Percentiles rank a stretch among this genome's conserved stretches.
These are phyloP conservation scores for Suillus ampliporus DNA, from an alignment of 768 basidiomycete species.

Conservation along the genomic window DNA sequence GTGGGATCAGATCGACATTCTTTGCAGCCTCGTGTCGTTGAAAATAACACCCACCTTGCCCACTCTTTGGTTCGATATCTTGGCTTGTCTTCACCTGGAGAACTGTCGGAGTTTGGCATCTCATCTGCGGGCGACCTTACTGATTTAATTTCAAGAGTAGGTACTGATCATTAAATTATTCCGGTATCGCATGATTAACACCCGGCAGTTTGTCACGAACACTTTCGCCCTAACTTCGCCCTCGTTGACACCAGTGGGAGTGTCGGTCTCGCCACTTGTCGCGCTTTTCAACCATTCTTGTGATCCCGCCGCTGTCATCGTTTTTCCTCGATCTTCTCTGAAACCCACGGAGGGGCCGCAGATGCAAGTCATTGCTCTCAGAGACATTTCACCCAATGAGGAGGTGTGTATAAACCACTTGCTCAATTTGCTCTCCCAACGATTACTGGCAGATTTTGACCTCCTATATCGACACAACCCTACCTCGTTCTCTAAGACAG, in stretches of 20 bases:
- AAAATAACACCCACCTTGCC: slow-evolving; percentile 71
- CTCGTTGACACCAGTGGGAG: slow-evolving; percentile 80
- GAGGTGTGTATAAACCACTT: slow-evolving; percentile 55
- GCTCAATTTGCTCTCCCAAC: slow-evolving; percentile 4
- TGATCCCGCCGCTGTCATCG: slow-evolving; percentile 86
- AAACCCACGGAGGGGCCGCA: slow-evolving; percentile 53
- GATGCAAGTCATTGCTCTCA: slow-evolving; percentile 77
- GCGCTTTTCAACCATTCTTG: slow-evolving; percentile 92
- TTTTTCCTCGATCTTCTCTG: slow-evolving; percentile 71
- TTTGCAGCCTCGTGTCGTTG: slow-evolving; percentile 52
- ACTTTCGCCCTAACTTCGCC: slow-evolving; percentile 86
- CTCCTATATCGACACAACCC: slow-evolving; percentile 85
- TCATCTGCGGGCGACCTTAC: slow-evolving; percentile 66
- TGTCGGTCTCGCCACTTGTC: slow-evolving; percentile 77
- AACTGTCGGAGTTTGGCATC: slow-evolving; percentile 63
- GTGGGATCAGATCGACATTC: slow-evolving; percentile 57
- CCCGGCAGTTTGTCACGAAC: slow-evolving; percentile 82
- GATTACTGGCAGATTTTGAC: slow-evolving; percentile 65
- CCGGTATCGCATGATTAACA: neutral
- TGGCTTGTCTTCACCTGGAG: slow-evolving; percentile 59
- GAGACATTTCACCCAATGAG: slow-evolving; percentile 64
- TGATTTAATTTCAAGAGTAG: slow-evolving; percentile 72
- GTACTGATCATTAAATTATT: slow-evolving; percentile 23
- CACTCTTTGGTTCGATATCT: slow-evolving; percentile 79
- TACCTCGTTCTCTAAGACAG: slow-evolving; percentile 62